phyloP scores from a whole-genome alignment of 805 yeast species.

The Trichomonascus vanleenenianus region DNA sequence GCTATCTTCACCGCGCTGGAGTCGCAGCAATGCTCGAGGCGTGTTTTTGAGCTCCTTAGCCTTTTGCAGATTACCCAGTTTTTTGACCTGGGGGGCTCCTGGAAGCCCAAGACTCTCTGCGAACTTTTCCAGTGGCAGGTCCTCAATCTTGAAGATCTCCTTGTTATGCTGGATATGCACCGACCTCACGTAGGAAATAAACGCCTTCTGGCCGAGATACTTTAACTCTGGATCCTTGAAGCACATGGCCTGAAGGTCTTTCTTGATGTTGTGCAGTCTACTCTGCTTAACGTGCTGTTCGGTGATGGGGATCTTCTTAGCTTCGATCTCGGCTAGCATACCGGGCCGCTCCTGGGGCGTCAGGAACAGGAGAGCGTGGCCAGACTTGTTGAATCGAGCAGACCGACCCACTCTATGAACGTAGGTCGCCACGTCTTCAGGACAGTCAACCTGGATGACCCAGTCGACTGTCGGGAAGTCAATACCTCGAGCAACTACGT shows the following conservation, averaged over 20 bases:
- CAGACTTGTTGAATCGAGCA: constrained; percentile 79
- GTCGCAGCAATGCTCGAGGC: constrained; percentile 57
- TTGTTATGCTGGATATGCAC: constrained; percentile 82
- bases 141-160: constrained; percentile 70
- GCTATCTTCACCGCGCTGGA: constrained; percentile 56
- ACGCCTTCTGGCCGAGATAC: constrained; percentile 92
- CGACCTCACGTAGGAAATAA: constrained; percentile 82
- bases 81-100: constrained; percentile 89
- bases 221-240: constrained; percentile 88
- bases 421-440: constrained; percentile 83
- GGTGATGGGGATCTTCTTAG: constrained; percentile 60
- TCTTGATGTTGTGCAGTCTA: constrained; percentile 62
- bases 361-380: constrained; percentile 74
- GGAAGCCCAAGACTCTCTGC: constrained; percentile 90
- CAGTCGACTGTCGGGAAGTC: constrained; percentile 92
- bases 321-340: constrained; percentile 54
- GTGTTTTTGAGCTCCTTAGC: constrained; percentile 56
- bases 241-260: constrained; percentile 81
- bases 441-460: constrained; percentile 91
- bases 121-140: constrained; percentile 70
- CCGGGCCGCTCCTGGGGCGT: constrained; percentile 78
- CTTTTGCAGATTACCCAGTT: constrained; percentile 38
- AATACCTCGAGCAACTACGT: constrained; percentile 84
- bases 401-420: constrained; percentile 88
- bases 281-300: constrained; percentile 68